Base-by-base conservation (phyloP, 257 asterid genomes). In the Galeopsis tetrahit region DNA sequence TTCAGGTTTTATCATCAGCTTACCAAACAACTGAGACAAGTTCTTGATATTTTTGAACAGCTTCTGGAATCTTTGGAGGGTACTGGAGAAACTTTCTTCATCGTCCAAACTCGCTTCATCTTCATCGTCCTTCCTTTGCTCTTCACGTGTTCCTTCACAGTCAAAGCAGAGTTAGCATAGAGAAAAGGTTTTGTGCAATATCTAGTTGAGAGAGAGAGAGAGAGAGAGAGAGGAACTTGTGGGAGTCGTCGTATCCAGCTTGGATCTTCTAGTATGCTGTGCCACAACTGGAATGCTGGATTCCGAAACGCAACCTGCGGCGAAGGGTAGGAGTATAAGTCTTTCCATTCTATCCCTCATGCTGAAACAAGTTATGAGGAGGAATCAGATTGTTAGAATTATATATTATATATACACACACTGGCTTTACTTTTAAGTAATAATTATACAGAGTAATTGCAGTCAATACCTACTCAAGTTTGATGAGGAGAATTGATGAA, bases 301-400 rank as follows among this genome's bases (percentile, higher is more conserved):
- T 66, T 88, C 94, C 10, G 94, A 89, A 68, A 87, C 76, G 82
- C 96, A 91, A 15, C 90, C 90, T 64, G 83, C 70, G 3, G 88
- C 66, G 80, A 91, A 91, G 39, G 96, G 96, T 57, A 89, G 90
- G 74, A 87, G 82, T 21, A 85, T 78, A 13, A 81, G 68, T 80
- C 90, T 83, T 76, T 88, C 93, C 76, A 86, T 82, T 69, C 83
- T 82, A 75, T 82, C 91, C 69, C 87, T 85, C 96, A 88, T 88
- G 51, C 71, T 69, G 63, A 40, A 21, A 21, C 28, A 21, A 21
- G 28, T 21, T 21, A 73, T 35, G 49, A 69, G 74, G 74, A 73
- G 72, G 79, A 52, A 63, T 73, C 82, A 64, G 57, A 49, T 21
- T 65, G 75, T 38, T 63, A 3, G 46, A 3, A 15, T 53, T 39